Evolutionary conservation across 768 basidiomycete genomes (phyloP).

Genomic region (Asterophora parasitica): DNA sequence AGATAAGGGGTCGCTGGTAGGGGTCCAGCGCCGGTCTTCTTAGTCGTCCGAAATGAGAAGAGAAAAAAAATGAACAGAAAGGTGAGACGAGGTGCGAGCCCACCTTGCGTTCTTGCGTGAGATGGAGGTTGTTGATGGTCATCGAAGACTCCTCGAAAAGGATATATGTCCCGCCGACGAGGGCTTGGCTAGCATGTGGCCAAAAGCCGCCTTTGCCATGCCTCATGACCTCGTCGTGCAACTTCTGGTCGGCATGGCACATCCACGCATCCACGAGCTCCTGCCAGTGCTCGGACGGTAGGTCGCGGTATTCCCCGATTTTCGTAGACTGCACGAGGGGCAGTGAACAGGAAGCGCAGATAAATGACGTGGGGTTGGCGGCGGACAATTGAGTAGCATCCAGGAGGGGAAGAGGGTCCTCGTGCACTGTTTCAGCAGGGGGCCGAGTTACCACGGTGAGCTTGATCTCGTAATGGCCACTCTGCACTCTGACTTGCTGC

Average conservation of each 20-base stretch:
- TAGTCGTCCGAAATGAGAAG: slow-evolving; percentile 53
- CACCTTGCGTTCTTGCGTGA: slow-evolving; percentile 48
- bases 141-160: slow-evolving; percentile 65
- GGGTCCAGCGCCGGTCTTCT: slow-evolving; percentile 88
- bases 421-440: slow-evolving; percentile 19
- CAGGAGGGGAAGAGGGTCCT: slow-evolving; percentile 45
- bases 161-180: slow-evolving; percentile 90
- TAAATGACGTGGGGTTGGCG: slow-evolving; percentile 58
- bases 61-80: slow-evolving; percentile 7
- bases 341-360: slow-evolving; percentile 76
- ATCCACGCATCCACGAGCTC: slow-evolving; percentile 98
- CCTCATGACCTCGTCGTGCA: slow-evolving; percentile 64
- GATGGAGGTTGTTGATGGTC: slow-evolving; percentile 46
- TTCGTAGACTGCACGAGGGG: slow-evolving; percentile 59
- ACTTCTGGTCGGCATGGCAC: slow-evolving; percentile 88
- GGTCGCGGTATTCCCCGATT: slow-evolving; percentile 62
- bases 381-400: slow-evolving; percentile 62
- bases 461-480: slow-evolving; percentile 71
- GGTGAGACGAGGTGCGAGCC: slow-evolving; percentile 28
- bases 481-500: slow-evolving; percentile 50
- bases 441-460: slow-evolving; percentile 32
- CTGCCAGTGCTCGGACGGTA: slow-evolving; percentile 96
- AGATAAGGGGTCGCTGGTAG: slow-evolving; percentile 57
- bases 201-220: slow-evolving; percentile 67
- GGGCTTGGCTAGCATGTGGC: slow-evolving; percentile 65